A percentile compares a stretch with the other conserved stretches of the same genome.
phyloP scores from a whole-genome alignment of 2,329 filamentous ascomycete genomes.

The Grosmannia penicillata region DNA sequence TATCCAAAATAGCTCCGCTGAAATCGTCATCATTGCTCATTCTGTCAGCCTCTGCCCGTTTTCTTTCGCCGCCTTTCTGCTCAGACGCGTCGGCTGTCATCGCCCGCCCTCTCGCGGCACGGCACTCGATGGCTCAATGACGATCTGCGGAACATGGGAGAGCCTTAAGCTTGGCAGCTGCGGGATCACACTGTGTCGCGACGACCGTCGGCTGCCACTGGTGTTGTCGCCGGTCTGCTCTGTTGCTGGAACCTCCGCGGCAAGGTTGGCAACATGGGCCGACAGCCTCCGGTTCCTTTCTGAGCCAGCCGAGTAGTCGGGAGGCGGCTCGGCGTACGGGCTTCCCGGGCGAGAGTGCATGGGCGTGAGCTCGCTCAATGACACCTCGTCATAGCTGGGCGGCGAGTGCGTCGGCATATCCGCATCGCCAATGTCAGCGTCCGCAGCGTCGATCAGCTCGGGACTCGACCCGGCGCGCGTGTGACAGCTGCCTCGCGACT shows the following conservation, averaged over 20 bases:
- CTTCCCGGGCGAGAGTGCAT: slow-evolving; percentile 19
- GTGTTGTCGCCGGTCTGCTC: slow-evolving; percentile 3
- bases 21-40: slow-evolving; percentile 1
- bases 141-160: slow-evolving; percentile 36
- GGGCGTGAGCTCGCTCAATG: slow-evolving; percentile 17
- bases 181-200: slow-evolving; percentile 24
- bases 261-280: slow-evolving; percentile 17
- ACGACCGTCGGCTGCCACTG: slow-evolving; percentile 7
- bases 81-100: too few species aligned
- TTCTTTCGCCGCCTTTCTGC: not conserved
- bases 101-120: slow-evolving; percentile 13
- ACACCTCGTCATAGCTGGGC: slow-evolving; percentile 34
- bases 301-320: slow-evolving; percentile 30
- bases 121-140: slow-evolving; percentile 38
- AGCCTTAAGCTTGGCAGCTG: slow-evolving; percentile 39
- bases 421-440: slow-evolving; percentile 30
- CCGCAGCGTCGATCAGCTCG: slow-evolving; percentile 30
- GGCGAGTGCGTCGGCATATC: slow-evolving; percentile 29
- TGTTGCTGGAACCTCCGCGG: slow-evolving; percentile 5
- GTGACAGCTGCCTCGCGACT: slow-evolving; percentile 21
- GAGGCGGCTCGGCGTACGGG: slow-evolving; percentile 33
- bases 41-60: too few species aligned
- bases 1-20: not conserved
- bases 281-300: slow-evolving; percentile 18
- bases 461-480: slow-evolving; percentile 37